Evolutionary conservation across 345 rosid genomes (phyloP), one percentile per base, ranked within the genome.

Genomic region (Cardamine occulta): DNA sequence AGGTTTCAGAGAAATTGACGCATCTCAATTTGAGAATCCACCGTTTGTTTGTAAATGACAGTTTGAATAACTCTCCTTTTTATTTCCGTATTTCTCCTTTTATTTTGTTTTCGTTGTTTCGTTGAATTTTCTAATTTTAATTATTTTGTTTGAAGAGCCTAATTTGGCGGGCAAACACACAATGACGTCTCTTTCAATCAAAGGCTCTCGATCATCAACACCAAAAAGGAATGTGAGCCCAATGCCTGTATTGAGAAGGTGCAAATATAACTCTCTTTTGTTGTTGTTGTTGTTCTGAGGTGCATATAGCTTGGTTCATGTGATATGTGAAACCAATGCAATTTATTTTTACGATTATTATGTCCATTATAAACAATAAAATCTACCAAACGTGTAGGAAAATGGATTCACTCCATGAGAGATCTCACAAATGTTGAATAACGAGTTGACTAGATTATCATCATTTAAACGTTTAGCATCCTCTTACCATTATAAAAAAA

Each of bases 1-100:
- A 80, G 76, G 73, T 70, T 62, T 70, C 51, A 63, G 82, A 80
- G 76, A 63, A 40, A 70, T 48, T 74, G 13, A 63, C 80, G 76
- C 71, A 34, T 67, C 68, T 77, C 21, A 26, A 15, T 64, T 64
- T 47, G 72, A 31, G 52, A 76, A 48, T 61, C 29, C 70, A 60
- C 66, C 66, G 35, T 65, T 74, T 64, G 28, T 29, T 72, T 47
- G 66, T 48, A 49, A 44, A 48, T 45, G 47, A 66, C 18, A 44
- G 29, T 70, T n/a, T 48, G 26, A 63, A 70, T 28, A 69, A 52
- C 65, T 48, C 15, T 64, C 21, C 21, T 48, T 48, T 23, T 45
- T 66, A 56, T 68, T 75, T 75, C 2, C 10, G 12, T 49, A 1
- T 17, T 57, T 29, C 29, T 53, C 34, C 31, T 61, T 29, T 54